These are phyloP conservation scores for Auricularia sp. DNA, from an alignment of 768 basidiomycete species.

Conservation along the genomic window DNA sequence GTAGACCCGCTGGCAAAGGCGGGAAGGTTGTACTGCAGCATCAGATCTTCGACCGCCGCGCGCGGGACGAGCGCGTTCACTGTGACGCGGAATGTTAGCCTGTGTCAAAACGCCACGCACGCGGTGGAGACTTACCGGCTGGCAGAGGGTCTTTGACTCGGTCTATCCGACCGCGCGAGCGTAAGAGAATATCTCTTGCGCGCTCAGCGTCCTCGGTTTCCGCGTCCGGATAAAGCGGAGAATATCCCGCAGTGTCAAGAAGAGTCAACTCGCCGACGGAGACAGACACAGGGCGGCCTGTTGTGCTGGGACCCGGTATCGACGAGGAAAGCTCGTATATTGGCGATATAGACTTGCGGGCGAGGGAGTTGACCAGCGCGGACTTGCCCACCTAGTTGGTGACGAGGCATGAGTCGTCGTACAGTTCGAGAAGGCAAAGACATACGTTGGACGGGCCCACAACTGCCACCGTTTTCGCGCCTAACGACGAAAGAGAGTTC, in stretches of 20 bases:
- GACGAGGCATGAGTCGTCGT: neutral
- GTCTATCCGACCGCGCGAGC: slow-evolving; percentile 75
- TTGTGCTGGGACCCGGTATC: slow-evolving; percentile 61
- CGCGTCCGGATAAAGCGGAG: slow-evolving; percentile 34
- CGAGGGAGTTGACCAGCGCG: slow-evolving; percentile 70
- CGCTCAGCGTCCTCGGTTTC: slow-evolving; percentile 33
- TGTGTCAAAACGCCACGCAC: neutral
- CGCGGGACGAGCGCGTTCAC: slow-evolving; percentile 60
- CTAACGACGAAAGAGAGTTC: slow-evolving; percentile 38
- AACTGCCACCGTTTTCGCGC: slow-evolving; percentile 55
- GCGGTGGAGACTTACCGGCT: slow-evolving; percentile 38
- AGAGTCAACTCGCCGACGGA: slow-evolving; percentile 45
- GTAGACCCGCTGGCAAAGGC: slow-evolving; percentile 62
- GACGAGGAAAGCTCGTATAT: slow-evolving; percentile 43
- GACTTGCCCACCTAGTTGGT: slow-evolving; percentile 65
- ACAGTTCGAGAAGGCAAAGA: slow-evolving; percentile 5
- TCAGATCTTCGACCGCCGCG: slow-evolving; percentile 69
- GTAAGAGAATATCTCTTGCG: slow-evolving; percentile 64
- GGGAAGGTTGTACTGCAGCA: slow-evolving; percentile 79
- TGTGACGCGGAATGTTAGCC: slow-evolving; percentile 15
- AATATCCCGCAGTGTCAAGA: slow-evolving; percentile 85
- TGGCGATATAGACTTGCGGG: slow-evolving; percentile 38
- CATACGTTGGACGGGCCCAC: slow-evolving; percentile 78
- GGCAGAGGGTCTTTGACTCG: slow-evolving; percentile 70
- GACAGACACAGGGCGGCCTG: slow-evolving; percentile 54